Evolutionary conservation across 495 filamentous ascomycete genomes (phyloP), one percentile per base, ranked within the genome.

Genomic region (Elaphomyces granulatus): DNA sequence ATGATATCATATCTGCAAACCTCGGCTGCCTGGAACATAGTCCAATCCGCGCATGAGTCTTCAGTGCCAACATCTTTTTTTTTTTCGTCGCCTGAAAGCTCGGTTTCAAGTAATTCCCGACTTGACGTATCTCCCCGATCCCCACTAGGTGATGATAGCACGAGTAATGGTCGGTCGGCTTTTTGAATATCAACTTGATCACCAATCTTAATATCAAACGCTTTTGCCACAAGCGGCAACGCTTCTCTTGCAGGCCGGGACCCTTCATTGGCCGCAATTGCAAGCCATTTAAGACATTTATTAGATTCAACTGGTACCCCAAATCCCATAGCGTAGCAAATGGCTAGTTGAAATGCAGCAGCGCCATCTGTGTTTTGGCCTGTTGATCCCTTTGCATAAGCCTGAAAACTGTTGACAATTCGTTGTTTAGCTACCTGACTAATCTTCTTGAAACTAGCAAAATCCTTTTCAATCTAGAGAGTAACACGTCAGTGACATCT

Each of bases 301-400:
- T 36, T 36, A 28, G n/a, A 45, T 17, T 45, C n/a, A 16, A 53
- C 52, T 28, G 40, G 34, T 3, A 46, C 43, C 8, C 51, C 51
- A 26, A 54, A 52, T 34, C 43, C 45, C 31, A 42, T 49, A 3
- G 51, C 49, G 36, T 53, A 54, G 34, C 50, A 50, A n/a, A 53
- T 40, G n/a, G 51, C 51, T 15, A 54, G 35, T 31, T 52, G 51
- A 36, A 41, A 54, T 16, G 48, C 35, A 30, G 52, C 40, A 14
- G 54, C 43, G 34, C 19, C 35, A 20, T 36, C 36, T 34, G 56
- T 47, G 30, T 39, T 32, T 23, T 39, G 33, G 43, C 51, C 26
- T 30, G 31, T 39, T 36, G 31, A 9, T 32, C 48, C 30, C 45
- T 49, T 28, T 47, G 55, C 43, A 44, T 44, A 44, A 40, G 53